Evolutionary conservation across 371 early-diverging fungal genomes (phyloP).

Genomic region (Choanephora cucurbitarum): DNA sequence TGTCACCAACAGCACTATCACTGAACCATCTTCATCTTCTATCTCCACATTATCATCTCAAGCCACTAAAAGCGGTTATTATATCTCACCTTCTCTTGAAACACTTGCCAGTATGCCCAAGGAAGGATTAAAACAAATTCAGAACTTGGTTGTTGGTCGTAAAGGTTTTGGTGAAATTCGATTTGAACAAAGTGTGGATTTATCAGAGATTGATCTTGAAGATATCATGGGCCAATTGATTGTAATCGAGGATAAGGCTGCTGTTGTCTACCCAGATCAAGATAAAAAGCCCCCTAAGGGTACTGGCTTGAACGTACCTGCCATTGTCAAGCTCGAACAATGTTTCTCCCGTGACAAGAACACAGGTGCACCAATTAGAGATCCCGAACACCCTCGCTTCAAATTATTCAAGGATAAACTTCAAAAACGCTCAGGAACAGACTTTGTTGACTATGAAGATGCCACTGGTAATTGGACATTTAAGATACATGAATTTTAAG

Average conservation of each 20-base stretch:
- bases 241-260: conserved; percentile 64
- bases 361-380: conserved; percentile 67
- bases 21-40: conserved; percentile 1
- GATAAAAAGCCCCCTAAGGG: conserved; percentile 79
- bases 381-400: conserved; percentile 71
- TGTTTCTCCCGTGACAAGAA: conserved; percentile 85
- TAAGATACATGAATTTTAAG: conserved; percentile 83
- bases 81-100: conserved; percentile 41
- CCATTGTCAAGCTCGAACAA: conserved; percentile 72
- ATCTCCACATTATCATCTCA: conserved; percentile 14
- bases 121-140: conserved; percentile 71
- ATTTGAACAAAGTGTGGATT: conserved; percentile 83
- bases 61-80: conserved; percentile 32
- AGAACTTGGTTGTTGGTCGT: conserved; percentile 75
- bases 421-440: conserved; percentile 65
- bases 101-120: conserved; percentile 49
- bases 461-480: conserved; percentile 88
- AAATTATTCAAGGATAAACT: conserved; percentile 72
- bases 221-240: conserved; percentile 85
- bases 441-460: conserved; percentile 75
- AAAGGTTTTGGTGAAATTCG: conserved; percentile 73
- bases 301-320: conserved; percentile 85
- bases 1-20: conserved; percentile 9
- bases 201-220: conserved; percentile 62
- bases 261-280: conserved; percentile 86